phyloP scores from a whole-genome alignment of 2,329 filamentous ascomycete genomes.

The Triangularia setosa region DNA sequence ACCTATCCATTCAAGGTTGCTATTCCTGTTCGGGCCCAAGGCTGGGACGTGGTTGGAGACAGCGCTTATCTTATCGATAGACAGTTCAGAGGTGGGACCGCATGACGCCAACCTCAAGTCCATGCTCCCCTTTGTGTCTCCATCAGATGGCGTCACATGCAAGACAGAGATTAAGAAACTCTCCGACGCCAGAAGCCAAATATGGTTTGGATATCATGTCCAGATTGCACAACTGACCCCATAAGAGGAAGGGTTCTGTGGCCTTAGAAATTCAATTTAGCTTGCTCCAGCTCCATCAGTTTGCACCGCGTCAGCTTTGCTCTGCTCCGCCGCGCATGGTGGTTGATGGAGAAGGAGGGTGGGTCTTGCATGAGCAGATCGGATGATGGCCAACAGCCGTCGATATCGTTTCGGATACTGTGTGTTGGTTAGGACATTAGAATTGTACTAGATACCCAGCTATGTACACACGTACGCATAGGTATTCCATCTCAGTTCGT shows the following conservation, averaged over 20 bases:
- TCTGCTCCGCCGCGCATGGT: background rate
- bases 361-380: background rate
- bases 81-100: background rate
- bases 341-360: too few species aligned
- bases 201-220: background rate
- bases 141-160: background rate
- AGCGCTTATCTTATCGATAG: constrained; percentile 1
- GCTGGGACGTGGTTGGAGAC: background rate
- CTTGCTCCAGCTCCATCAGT: background rate
- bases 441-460: background rate
- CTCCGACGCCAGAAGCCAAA: background rate
- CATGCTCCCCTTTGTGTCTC: background rate
- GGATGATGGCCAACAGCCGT: background rate
- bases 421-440: background rate
- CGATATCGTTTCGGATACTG: background rate
- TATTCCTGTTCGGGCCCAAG: background rate
- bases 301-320: background rate
- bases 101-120: background rate
- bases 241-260: too few species aligned
- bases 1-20: background rate
- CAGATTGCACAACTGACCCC: background rate
- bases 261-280: too few species aligned
- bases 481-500: background rate
- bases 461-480: background rate
- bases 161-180: background rate